Evolutionary conservation across 2,329 filamentous ascomycete genomes (phyloP), one percentile per base, ranked within the genome.

Genomic region (Alternaria burnsii): DNA sequence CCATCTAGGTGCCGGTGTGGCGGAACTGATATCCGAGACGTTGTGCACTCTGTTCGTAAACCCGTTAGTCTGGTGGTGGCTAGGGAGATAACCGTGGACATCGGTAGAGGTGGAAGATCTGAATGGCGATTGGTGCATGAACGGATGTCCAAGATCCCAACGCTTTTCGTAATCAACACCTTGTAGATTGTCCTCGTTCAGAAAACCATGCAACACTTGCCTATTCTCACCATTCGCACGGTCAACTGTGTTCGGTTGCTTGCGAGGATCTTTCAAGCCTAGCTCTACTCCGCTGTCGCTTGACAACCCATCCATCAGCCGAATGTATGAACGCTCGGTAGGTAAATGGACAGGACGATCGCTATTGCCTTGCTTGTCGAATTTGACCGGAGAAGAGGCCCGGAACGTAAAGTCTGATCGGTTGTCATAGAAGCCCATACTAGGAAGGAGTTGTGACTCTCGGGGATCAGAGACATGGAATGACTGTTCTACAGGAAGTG

Each of bases 271-370:
- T 38, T 65, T 69, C 7, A 76, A 55, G 1, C 66, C 69, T 2
- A 76, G 40, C 9, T 77, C 65, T 8, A 76, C 53, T 7, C 58
- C 65, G 11, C 52, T 62, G 20, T 73, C 68, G 16, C 44, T 53
- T 12, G 69, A 70, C 8, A 77, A 57, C 0, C 64, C 68, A 56
- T 77, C 75, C 67, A 77, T 71, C 2, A 77, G 65, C 22, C 61
- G 68, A 12, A 76, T 70, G 40, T 77, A 77, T 1, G 75, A 77
- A 4, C 63, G 69, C 28, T 67, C 71, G 12, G 46, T 62, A 16
- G 71, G 69, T 11, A 73, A 43, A 22, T 61, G 60, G 9, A 58
- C 55, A 12, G 59, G 34, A 16, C 50, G 55, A 10, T 59, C 42
- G 3, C 22, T 22, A 20, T 38, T 55, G 9, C n/a, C 32, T 5